phyloP scores from a whole-genome alignment of 179 eudicot species.

The Patellifolia procumbens region DNA sequence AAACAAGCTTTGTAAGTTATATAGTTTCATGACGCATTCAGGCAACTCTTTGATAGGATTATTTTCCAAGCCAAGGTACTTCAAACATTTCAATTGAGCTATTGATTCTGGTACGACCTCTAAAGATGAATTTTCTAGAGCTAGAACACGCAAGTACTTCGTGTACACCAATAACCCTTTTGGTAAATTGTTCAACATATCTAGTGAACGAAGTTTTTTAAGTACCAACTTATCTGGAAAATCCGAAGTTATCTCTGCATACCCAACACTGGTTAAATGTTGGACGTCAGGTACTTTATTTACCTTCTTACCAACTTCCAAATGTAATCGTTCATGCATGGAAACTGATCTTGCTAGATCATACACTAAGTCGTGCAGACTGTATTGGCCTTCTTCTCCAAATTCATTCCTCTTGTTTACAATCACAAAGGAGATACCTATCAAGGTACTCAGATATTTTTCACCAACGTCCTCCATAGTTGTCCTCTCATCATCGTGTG shows the following conservation, averaged over 20 bases:
- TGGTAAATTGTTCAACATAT: neutral
- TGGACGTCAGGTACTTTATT: neutral
- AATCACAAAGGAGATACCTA: slow-evolving; percentile 10
- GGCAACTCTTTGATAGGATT: slow-evolving; percentile 6
- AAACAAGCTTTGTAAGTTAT: neutral
- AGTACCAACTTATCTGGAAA: neutral
- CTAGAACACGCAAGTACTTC: neutral
- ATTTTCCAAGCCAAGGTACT: neutral
- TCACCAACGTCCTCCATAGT: slow-evolving; percentile 22
- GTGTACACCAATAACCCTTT: neutral
- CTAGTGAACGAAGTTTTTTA: slow-evolving; percentile 3
- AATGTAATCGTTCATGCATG: neutral
- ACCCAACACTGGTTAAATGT: neutral
- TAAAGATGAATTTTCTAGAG: neutral
- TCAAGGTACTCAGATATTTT: neutral
- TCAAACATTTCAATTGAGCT: neutral
- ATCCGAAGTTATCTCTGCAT: neutral
- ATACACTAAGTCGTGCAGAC: slow-evolving; percentile 27
- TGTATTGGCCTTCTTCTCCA: neutral
- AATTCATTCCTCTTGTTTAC: neutral
- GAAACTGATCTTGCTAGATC: slow-evolving; percentile 23
- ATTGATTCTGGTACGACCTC: neutral
- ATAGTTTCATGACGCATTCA: neutral
- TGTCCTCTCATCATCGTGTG: neutral
- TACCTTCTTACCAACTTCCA: neutral